Base-by-base conservation (phyloP, 1,139 yeast species). In the Suhomyces anneliseae region DNA sequence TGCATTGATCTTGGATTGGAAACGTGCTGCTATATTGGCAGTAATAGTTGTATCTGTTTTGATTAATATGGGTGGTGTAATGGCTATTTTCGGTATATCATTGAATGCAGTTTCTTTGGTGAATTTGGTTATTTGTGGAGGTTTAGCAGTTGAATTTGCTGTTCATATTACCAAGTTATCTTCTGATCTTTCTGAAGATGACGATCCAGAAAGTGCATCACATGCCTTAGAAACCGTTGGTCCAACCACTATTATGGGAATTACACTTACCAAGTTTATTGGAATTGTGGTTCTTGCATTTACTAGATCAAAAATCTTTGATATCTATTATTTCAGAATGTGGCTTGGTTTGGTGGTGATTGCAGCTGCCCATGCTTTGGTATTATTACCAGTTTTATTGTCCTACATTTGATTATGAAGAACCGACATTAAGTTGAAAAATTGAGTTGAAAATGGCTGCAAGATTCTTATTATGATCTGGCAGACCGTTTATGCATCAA, bases 111-210 rank as follows among this genome's bases (percentile, higher is more conserved):
- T 93, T 2, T 82, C 93, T 49, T 71, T 93, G 52, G 98, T 93
- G 24, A 93, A 93, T 58, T 74, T 93, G 51, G 78, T 93, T 31
- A 92, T 93, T 11, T 90, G 97, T 64, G 84, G 87, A 5, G 99
- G 99, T 0, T 72, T 93, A 40, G 93, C 95, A 1, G 96, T 93
- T 36, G 99, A 93, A 64, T 93, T 93, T 60, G 89, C 97, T 45
- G 81, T 87, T 29, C 98, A 93, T 62, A 77, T 93, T 47, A 87
- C 92, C 1, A 75, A 95, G 49, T 90, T 95, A 1, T 93, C 83
- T 3, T 34, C 38, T 10, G 38, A 35, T 14, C 38, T 32, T 19
- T 29, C 38, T 11, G 36, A 29, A 10, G 31, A 8, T 6, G 9
- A 26, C 3, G 36, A 32, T 6, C n/a, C 31, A 15, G 44, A 44